A percentile compares a stretch with the other conserved stretches of the same genome.
Evolutionary conservation across 371 early-diverging fungal genomes (phyloP).

Genomic region (Fennellomyces sp.): DNA sequence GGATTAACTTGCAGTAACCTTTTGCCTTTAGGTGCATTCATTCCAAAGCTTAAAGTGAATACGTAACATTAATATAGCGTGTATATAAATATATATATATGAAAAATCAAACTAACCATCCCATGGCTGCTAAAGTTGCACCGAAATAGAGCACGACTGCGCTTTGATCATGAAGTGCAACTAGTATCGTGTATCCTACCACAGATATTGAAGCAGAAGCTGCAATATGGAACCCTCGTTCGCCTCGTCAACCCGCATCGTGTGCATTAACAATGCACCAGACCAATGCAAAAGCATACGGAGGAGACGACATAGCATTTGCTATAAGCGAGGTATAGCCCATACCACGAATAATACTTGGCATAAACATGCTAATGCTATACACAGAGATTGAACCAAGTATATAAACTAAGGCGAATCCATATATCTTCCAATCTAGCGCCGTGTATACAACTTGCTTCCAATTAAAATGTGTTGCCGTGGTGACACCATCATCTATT

Average conservation of each 20-base stretch:
- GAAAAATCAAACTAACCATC: too few relatives aligned
- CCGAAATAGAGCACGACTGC: slow-evolving; percentile 42
- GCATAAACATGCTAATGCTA: slow-evolving; percentile 10
- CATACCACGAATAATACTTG: slow-evolving; percentile 25
- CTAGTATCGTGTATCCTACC: slow-evolving; percentile 66
- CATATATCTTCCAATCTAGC: slow-evolving; percentile 60
- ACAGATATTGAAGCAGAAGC: slow-evolving; percentile 58
- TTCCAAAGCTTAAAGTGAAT: too few relatives aligned
- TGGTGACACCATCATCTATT: slow-evolving; percentile 62
- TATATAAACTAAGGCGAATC: slow-evolving; percentile 60
- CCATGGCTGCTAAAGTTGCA: slow-evolving; percentile 51
- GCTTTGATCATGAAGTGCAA: slow-evolving; percentile 27
- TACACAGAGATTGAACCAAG: slow-evolving; percentile 61
- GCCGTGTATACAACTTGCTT: slow-evolving; percentile 57
- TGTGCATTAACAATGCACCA: slow-evolving; percentile 6
- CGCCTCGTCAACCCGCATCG: slow-evolving; percentile 62
- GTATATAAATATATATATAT: too few relatives aligned
- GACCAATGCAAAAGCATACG: neutral
- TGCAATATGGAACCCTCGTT: slow-evolving; percentile 67
- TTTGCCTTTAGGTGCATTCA: too few relatives aligned
- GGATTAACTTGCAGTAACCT: too few relatives aligned
- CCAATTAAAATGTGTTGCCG: slow-evolving; percentile 64
- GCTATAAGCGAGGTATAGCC: neutral
- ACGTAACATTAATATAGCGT: too few relatives aligned
- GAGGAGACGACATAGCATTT: too few relatives aligned